Evolutionary conservation across 345 rosid species (phyloP).

Genomic region (Citrus glauca): DNA sequence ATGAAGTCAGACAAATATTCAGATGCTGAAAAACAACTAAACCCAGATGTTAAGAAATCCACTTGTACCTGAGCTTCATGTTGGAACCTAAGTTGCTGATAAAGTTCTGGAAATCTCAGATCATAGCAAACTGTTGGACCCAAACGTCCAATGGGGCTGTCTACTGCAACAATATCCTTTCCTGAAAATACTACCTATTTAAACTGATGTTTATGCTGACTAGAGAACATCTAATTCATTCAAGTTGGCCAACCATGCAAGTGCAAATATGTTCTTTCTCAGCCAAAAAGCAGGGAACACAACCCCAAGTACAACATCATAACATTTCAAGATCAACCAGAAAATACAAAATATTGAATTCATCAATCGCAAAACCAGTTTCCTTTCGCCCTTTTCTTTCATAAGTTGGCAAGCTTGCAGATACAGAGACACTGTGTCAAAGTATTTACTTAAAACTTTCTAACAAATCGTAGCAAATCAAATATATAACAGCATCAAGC

Average conservation of each 20-base stretch:
- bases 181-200: slow-evolving; percentile 35
- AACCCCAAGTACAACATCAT: not conserved
- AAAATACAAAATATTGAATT: not conserved
- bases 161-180: slow-evolving; percentile 60
- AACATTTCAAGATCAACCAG: not conserved
- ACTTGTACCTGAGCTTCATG: slow-evolving; percentile 69
- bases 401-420: not conserved
- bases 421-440: not conserved
- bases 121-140: slow-evolving; percentile 90
- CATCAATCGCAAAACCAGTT: not conserved
- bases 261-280: not conserved
- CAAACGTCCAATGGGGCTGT: slow-evolving; percentile 80
- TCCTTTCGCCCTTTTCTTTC: not conserved
- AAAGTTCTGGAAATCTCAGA: slow-evolving; percentile 86
- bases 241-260: not conserved
- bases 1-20: not conserved
- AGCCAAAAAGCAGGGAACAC: not conserved
- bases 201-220: slow-evolving; percentile 6
- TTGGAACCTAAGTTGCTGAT: slow-evolving; percentile 80
- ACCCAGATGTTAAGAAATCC: not conserved
- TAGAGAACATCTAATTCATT: not conserved
- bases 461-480: not conserved
- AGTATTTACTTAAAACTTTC: not conserved
- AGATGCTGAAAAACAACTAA: not conserved
- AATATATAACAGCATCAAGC: not conserved